Evolutionary conservation across 139 green algal genomes (phyloP), one percentile per base, ranked within the genome.

Genomic region (Parachlorella kessleri): DNA sequence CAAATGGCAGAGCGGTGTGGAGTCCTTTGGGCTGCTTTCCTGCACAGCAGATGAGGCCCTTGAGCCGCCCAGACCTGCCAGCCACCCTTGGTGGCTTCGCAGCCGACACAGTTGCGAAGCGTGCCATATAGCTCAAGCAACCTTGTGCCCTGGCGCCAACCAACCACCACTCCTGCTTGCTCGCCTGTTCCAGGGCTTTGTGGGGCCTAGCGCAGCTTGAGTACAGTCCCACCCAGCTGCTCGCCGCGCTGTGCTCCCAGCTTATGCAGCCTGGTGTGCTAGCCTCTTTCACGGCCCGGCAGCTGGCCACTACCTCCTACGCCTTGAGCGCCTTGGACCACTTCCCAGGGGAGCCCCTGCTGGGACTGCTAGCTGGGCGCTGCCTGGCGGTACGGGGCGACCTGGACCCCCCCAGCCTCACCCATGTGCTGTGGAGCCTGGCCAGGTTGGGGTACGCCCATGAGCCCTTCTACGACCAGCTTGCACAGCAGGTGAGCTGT

Each of bases 381-480:
- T 74, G 66, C 63, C 48, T 75, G 75, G 75, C 66, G 3, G 36
- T 18, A 2, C 75, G 66, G 18, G 14, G 1, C 1, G 42, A 55
- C 24, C 68, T 81, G 48, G 66, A 69, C 9, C 66, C 75, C 0
- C 66, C 64, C 9, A 28, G 9, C 35, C 33, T 81, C 14, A 33
- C 26, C 75, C 68, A 69, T 42, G 33, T 75, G 41, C 75, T 81
- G 75, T 75, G 66, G 66, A 55, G 48, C 35, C 68, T 81, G 75
- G 38, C 66, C 2, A 65, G 75, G 9, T 66, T 81, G 41, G 75
- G 75, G 2, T 40, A 41, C 26, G 48, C 67, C 64, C 48, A 81
- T 35, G 75, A 81, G 37, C 42, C 66, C 26, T 81, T 81, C 66
- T 81, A 68, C 66, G 33, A 42, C 1, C 65, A 66, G 2, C 66